Conservation (phyloP, 2,329 filamentous ascomycete genomes). For the Cladosporium phlei region DNA sequence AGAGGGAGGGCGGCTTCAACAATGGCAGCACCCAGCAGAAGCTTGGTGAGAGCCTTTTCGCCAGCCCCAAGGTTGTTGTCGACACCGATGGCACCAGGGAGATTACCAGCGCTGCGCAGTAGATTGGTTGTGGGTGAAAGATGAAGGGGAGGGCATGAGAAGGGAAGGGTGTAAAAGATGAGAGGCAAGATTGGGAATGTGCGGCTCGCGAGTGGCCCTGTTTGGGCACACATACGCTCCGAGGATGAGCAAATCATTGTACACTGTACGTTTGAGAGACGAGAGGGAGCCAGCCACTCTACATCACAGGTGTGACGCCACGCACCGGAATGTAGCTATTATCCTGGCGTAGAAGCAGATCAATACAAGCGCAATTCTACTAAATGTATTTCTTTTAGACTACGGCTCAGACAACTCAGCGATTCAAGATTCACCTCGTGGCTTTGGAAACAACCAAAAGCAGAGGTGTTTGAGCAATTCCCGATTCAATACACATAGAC, state of each 20-base stretch:
- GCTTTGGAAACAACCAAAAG: too few species aligned
- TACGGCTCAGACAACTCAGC: too few species aligned
- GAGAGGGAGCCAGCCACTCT: neutral
- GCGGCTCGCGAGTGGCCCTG: neutral
- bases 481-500: too few species aligned
- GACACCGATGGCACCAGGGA: slow-evolving; percentile 14
- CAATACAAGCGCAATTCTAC: slow-evolving; percentile 2
- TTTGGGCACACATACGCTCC: neutral
- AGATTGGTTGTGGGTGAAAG: neutral
- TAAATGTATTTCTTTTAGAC: neutral
- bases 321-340: slow-evolving; percentile 11
- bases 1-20: slow-evolving; percentile 50
- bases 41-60: slow-evolving; percentile 29
- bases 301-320: neutral
- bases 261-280: slow-evolving; percentile 8
- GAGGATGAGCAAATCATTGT: slow-evolving; percentile 2
- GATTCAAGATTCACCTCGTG: too few species aligned
- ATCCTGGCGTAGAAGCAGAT: slow-evolving; percentile 6
- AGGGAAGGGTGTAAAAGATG: neutral
- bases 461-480: too few species aligned
- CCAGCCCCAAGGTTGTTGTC: slow-evolving; percentile 18
- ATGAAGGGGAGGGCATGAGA: neutral
- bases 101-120: slow-evolving; percentile 18
- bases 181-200: neutral
- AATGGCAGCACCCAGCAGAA: slow-evolving; percentile 29